Conservation (phyloP, 2,329 filamentous ascomycete genomes). For the Diaporthe caulivora region DNA sequence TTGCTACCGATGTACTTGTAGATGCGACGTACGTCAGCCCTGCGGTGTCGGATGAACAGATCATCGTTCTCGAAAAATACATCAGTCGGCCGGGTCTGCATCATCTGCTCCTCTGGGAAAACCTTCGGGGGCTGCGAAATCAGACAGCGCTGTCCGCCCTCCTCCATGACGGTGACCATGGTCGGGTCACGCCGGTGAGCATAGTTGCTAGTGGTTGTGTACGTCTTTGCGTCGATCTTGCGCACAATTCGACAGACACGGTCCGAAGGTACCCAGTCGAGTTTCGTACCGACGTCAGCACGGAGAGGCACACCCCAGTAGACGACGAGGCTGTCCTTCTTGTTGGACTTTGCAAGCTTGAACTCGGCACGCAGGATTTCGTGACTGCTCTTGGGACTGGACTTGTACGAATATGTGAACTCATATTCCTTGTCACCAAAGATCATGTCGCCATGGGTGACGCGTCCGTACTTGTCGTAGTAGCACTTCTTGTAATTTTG, state of each 20-base stretch:
- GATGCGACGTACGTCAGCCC: conserved; percentile 45
- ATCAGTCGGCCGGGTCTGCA: conserved; percentile 47
- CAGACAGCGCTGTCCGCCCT: conserved; percentile 41
- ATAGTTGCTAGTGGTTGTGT: conserved; percentile 50
- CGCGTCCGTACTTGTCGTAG: conserved; percentile 52
- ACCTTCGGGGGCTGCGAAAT: conserved; percentile 44
- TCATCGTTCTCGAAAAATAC: conserved; percentile 51
- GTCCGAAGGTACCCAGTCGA: conserved; percentile 51
- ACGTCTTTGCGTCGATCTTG: conserved; percentile 44
- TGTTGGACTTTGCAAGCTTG: conserved; percentile 37
- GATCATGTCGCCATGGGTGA: conserved; percentile 47
- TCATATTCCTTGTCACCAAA: conserved; percentile 47
- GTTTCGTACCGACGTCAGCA: conserved; percentile 45
- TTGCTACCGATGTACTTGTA: conserved; percentile 42
- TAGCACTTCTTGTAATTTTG: conserved; percentile 45
- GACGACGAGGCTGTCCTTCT: conserved; percentile 48
- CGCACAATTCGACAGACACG: conserved; percentile 51
- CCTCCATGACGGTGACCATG: conserved; percentile 48
- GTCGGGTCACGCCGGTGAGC: conserved; percentile 53
- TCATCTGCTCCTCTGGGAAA: conserved; percentile 47
- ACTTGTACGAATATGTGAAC: conserved; percentile 53
- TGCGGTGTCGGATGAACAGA: conserved; percentile 50
- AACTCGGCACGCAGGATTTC: conserved; percentile 52
- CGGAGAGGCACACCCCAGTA: conserved; percentile 51
- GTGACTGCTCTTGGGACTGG: conserved; percentile 47